Conservation (phyloP, 2,329 filamentous ascomycete species). For the Alternaria atra region DNA sequence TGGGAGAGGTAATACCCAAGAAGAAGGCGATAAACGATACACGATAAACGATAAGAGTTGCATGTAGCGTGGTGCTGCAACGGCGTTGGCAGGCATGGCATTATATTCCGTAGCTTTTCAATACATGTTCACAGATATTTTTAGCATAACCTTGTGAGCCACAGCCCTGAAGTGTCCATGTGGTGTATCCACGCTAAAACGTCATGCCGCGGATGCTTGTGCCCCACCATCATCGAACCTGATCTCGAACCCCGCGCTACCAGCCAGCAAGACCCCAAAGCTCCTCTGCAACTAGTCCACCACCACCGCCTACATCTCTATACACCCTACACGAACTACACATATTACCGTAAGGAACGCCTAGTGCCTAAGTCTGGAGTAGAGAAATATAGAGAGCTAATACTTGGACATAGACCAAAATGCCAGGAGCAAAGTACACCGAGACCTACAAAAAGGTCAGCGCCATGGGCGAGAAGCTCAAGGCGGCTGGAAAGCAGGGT, state of each 20-base stretch:
- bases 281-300: constrained; percentile 2
- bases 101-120: neutral
- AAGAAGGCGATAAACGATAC: constrained; percentile 6
- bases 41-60: neutral
- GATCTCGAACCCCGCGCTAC: constrained; percentile 20
- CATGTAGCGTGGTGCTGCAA: neutral
- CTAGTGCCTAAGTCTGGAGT: neutral
- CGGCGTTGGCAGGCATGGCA: neutral
- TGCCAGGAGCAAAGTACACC: constrained; percentile 44
- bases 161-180: neutral
- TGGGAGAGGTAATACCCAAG: neutral
- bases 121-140: neutral
- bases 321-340: neutral
- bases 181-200: neutral
- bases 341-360: neutral
- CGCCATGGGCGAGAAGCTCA: constrained; percentile 44
- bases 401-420: constrained; percentile 16
- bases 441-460: constrained; percentile 44
- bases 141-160: neutral
- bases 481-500: constrained; percentile 33
- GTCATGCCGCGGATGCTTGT: constrained; percentile 21
- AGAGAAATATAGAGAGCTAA: neutral
- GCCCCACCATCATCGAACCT: constrained; percentile 22
- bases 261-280: constrained; percentile 1
- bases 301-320: neutral